Percentiles rank a stretch among this genome's conserved stretches.
Evolutionary conservation across 2,329 filamentous ascomycete genomes (phyloP).

Genomic region (Aspergillus clavatus): DNA sequence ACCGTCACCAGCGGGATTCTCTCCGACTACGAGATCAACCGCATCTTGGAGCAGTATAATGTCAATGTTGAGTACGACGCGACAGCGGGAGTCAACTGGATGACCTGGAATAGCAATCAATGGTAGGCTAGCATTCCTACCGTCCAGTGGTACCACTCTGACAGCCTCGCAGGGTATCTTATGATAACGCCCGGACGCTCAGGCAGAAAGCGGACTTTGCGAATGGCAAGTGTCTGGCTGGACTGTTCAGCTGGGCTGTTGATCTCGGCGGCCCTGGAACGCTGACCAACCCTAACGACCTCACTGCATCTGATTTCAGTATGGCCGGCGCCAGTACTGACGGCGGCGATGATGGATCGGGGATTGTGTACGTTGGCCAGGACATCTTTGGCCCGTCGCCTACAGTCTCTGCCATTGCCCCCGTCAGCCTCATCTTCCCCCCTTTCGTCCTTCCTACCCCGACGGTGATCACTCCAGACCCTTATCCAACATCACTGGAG

Average conservation of each 20-base stretch:
- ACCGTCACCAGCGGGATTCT: conserved; percentile 6
- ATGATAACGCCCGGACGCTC: conserved; percentile 1
- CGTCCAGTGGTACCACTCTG: no score
- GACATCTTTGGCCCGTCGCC: background rate
- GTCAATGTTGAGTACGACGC: background rate
- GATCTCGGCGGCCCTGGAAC: background rate
- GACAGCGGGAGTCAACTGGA: background rate
- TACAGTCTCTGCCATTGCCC: background rate
- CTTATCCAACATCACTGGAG: conserved; percentile 6
- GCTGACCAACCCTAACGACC: background rate
- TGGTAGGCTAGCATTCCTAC: no score
- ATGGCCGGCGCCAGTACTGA: background rate
- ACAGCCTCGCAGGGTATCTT: no score
- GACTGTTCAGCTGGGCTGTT: conserved; percentile 6
- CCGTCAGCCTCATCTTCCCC: conserved; percentile 4
- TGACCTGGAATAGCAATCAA: background rate
- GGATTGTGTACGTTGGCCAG: conserved; percentile 2
- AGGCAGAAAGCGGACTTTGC: background rate
- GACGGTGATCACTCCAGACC: background rate
- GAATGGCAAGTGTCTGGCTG: background rate
- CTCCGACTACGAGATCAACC: background rate
- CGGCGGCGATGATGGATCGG: conserved; percentile 5
- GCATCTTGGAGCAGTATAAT: background rate
- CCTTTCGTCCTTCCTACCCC: background rate
- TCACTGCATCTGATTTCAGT: background rate